Evolutionary conservation across 2,329 filamentous ascomycete genomes (phyloP), one percentile per base, ranked within the genome.

Genomic region (Fusarium sp.): DNA sequence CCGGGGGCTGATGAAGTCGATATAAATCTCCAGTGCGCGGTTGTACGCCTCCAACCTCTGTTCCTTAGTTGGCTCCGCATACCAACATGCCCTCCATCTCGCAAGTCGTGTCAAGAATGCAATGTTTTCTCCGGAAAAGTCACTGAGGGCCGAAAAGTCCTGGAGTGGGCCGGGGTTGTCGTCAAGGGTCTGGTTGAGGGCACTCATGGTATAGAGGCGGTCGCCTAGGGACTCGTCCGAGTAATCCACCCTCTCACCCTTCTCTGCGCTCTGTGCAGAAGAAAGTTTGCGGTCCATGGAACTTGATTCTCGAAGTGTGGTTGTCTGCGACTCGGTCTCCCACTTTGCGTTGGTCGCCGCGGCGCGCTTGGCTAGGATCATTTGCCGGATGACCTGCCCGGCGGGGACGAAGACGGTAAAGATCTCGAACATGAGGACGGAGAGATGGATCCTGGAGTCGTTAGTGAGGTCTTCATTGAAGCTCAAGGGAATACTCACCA

Each of bases 81-180:
- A 36, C 70, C 74, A 55, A 2, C 77, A 78, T 4, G 75, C 72
- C 75, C 87, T 89, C 87, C 88, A 92, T 51, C 84, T 82, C 2
- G 83, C 80, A 2, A 91, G 85, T n/a, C 83, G 81, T 9, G 84
- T 88, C 3, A 92, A 80, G 75, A 92, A 92, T 36, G 89, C 86
- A 68, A 92, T 89, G 73, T 92, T 92, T 76, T 92, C 91, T 18
- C 89, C 90, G 0, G 90, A 91, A 75, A 92, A 92, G 69, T 92
- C 90, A 41, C 86, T 84, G 2, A 87, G 80, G 0, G 90, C 89
- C 0, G 90, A 90, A 75, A 91, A 92, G 51, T 88, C 79, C 60
- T 90, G 87, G 0, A 92, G 82, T 0, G 87, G 87, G 1, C 83
- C 80, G 0, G 89, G 86, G 74, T 91, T 89, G 56, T 84, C 81